Base-by-base conservation (phyloP, 1,284 basidiomycete species). In the Ceraceosorus guamensis region DNA sequence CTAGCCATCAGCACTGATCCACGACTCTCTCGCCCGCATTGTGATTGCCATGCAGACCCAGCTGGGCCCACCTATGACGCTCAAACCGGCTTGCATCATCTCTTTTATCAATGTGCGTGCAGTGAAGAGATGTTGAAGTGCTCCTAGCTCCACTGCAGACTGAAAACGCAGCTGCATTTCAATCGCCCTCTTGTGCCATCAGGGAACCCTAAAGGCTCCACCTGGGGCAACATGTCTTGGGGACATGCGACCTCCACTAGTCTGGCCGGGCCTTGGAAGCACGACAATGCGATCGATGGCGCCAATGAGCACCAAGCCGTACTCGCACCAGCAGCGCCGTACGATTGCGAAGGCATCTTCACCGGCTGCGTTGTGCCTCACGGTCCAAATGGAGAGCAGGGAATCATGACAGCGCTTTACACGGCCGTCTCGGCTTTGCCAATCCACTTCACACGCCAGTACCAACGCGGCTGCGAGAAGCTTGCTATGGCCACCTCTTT, bases 191-290 rank as follows among this genome's bases (percentile, higher is more conserved):
- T 46, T 35, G 44, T 4, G 11, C 11, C 49, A 53, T 44, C 24
- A 55, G 53, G 50, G 61, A 69, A 69, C 24, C 67, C 67, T 1
- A 47, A 57, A 14, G 61, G 58, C 5, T 63, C 65, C 2, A 65
- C 60, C 0, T 69, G 67, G 67, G 67, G 67, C 43, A 64, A 60
- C 57, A 67, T 69, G 56, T 56, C 54, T 50, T 69, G 67, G 67
- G 61, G 63, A 2, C 67, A 67, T 32, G 63, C 61, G 5, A 59
- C 52, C 46, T 66, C 66, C 45, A 18, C n/a, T 13, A 61, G 66
- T 37, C 55, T 69, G 52, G 55, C 66, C 16, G 39, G 39, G 11
- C 63, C 60, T 48, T 69, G 67, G 67, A 63, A 13, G 34, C 56
- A 62, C 8, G 60, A 55, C 13, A 65, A 56, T 39, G 11, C 16